Evolutionary conservation across 2,329 filamentous ascomycete species (phyloP).

Genomic region (Acephala macrosclerotiorum): DNA sequence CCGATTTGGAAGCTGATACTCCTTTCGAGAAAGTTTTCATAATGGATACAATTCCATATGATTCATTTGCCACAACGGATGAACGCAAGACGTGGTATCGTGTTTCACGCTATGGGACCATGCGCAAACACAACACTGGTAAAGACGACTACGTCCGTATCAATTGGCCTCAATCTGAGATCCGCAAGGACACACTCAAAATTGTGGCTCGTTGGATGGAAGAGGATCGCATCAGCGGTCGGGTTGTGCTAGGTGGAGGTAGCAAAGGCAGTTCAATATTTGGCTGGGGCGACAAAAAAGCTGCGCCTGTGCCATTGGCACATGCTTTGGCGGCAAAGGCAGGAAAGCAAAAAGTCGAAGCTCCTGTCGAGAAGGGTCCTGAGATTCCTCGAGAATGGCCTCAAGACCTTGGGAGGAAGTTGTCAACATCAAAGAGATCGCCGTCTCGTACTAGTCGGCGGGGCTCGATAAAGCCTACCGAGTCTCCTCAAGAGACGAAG

Average conservation of each 20-base stretch:
- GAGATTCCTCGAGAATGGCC: conserved; percentile 41
- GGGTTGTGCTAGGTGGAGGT: conserved; percentile 53
- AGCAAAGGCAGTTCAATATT: conserved; percentile 61
- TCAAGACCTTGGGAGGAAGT: conserved; percentile 31
- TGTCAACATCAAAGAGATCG: conserved; percentile 31
- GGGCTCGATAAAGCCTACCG: conserved; percentile 33
- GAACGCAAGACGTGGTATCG: conserved; percentile 72
- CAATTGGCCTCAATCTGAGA: conserved; percentile 62
- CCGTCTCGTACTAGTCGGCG: conserved; percentile 31
- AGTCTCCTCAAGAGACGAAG: conserved; percentile 20
- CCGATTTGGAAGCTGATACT: conserved; percentile 28
- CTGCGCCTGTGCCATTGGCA: conserved; percentile 57
- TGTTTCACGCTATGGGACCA: conserved; percentile 65
- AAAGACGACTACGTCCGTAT: conserved; percentile 67
- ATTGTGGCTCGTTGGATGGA: conserved; percentile 72
- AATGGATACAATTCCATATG: conserved; percentile 43
- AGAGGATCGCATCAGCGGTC: conserved; percentile 65
- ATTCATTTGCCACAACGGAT: conserved; percentile 61
- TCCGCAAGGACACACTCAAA: conserved; percentile 61
- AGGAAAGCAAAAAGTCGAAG: conserved; percentile 30
- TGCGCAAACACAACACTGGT: conserved; percentile 61
- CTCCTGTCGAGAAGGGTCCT: conserved; percentile 14
- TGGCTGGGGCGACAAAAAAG: conserved; percentile 64
- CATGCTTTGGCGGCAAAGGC: conserved; percentile 34
- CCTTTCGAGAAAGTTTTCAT: conserved; percentile 39